Conservation (phyloP, 2,329 filamentous ascomycete species). For the Fusarium paranaense region DNA sequence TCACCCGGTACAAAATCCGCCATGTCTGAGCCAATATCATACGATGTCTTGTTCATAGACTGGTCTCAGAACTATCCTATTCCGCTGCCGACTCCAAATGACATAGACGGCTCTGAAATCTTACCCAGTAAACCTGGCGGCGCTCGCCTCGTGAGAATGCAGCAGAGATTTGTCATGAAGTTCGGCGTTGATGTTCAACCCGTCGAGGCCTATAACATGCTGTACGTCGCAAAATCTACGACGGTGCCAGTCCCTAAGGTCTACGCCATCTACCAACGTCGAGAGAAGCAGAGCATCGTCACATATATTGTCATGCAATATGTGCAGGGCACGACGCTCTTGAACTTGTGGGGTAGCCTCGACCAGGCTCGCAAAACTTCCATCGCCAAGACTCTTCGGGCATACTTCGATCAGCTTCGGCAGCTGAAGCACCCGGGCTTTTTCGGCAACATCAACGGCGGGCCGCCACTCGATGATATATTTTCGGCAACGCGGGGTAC, state of each 20-base stretch:
- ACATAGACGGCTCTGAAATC: conserved; percentile 10
- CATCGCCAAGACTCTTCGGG: conserved; percentile 17
- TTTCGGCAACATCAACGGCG: conserved; percentile 27
- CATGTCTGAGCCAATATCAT: conserved; percentile 5
- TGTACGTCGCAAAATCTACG: conserved; percentile 30
- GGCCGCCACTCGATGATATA: conserved; percentile 30
- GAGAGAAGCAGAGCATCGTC: neutral
- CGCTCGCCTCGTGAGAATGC: conserved; percentile 5
- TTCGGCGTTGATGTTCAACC: conserved; percentile 22
- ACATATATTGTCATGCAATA: conserved; percentile 39
- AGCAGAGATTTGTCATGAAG: conserved; percentile 22
- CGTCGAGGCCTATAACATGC: conserved; percentile 37
- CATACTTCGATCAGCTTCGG: conserved; percentile 24
- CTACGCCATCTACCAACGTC: conserved; percentile 35
- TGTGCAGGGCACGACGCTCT: conserved; percentile 19
- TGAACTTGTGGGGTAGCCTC: neutral
- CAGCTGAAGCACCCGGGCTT: conserved; percentile 28
- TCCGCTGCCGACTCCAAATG: conserved; percentile 21
- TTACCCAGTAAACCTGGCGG: neutral
- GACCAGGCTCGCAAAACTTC: conserved; percentile 2
- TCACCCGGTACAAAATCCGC: neutral
- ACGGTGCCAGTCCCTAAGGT: conserved; percentile 33
- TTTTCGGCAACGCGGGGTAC: conserved; percentile 21
- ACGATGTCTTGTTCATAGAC: conserved; percentile 18
- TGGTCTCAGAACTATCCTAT: neutral